Conservation (phyloP, 164 flowering plant genomes). For the Nymphaea thermarum region DNA sequence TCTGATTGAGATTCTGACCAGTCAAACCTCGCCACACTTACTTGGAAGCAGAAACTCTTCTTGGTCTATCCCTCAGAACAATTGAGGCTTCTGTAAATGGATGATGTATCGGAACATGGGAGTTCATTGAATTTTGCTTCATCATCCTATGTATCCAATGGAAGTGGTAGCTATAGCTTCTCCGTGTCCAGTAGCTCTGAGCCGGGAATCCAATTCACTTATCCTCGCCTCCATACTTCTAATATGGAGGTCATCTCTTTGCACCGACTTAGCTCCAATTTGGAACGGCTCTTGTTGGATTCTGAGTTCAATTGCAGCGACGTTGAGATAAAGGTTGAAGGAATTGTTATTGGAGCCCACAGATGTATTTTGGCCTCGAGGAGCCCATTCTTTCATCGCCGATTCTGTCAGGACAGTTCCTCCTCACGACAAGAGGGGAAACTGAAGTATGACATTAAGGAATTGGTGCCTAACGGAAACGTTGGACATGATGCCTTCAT, state of each 20-base stretch:
- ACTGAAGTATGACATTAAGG: slow-evolving; percentile 34
- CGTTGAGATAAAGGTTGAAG: slow-evolving; percentile 53
- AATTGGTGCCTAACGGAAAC: slow-evolving; percentile 44
- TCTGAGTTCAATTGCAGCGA: slow-evolving; percentile 33
- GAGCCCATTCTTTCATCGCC: slow-evolving; percentile 43
- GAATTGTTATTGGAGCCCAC: slow-evolving; percentile 35
- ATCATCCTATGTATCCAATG: slow-evolving; percentile 48
- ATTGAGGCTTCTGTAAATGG: slow-evolving; percentile 3
- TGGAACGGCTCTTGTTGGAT: slow-evolving; percentile 42
- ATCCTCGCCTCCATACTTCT: not conserved
- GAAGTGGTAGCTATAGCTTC: slow-evolving; percentile 13
- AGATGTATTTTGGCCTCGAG: slow-evolving; percentile 59
- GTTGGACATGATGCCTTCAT: slow-evolving; percentile 57
- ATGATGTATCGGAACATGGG: slow-evolving; percentile 26
- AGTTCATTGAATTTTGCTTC: slow-evolving; percentile 53
- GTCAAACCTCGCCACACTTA: too few species aligned
- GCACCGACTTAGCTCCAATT: slow-evolving; percentile 38
- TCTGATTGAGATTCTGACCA: too few species aligned
- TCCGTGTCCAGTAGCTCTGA: slow-evolving; percentile 18
- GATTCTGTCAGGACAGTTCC: slow-evolving; percentile 22
- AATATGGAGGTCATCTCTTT: slow-evolving; percentile 38
- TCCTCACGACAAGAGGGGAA: slow-evolving; percentile 21
- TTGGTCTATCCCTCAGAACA: not conserved
- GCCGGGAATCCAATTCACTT: slow-evolving; percentile 2
- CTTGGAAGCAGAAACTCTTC: not conserved